phyloP scores from a whole-genome alignment of 192 early-diverging fungal genomes.

The Cladochytrium replicatum region DNA sequence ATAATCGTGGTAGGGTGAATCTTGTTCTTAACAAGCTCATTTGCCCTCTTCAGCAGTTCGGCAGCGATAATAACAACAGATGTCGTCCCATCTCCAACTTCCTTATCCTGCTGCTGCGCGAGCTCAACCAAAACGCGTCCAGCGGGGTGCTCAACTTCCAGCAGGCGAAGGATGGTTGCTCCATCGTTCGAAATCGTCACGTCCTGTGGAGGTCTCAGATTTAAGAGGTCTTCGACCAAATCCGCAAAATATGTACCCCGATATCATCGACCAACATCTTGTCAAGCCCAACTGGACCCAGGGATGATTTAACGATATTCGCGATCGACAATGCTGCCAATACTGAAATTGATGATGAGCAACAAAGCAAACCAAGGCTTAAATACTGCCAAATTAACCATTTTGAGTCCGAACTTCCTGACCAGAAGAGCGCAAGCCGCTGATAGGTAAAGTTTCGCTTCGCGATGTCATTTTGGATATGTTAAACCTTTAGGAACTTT shows the following conservation, averaged over 20 bases:
- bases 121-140: constrained; percentile 94
- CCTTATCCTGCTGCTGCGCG: constrained; percentile 98
- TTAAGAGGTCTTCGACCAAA: neutral
- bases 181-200: constrained; percentile 99
- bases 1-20: constrained; percentile 99
- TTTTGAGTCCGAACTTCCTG: constrained; percentile 87
- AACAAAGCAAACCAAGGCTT: neutral
- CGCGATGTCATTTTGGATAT: too few species aligned
- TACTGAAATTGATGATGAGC: constrained; percentile 46
- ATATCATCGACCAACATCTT: constrained; percentile 99
- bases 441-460: constrained; percentile 77
- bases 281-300: constrained; percentile 97
- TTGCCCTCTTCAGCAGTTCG: constrained; percentile 88
- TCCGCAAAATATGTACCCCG: constrained; percentile 59
- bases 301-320: constrained; percentile 97
- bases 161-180: constrained; percentile 90
- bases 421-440: constrained; percentile 82
- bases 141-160: constrained; percentile 98
- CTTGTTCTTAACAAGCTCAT: constrained; percentile 96
- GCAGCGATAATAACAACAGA: constrained; percentile 99
- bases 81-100: constrained; percentile 98
- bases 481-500: too few species aligned
- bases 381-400: constrained; percentile 50
- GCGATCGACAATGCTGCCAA: constrained; percentile 90
- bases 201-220: constrained; percentile 46